phyloP scores from a whole-genome alignment of 805 yeast genomes.

The Saturnispora silvae region DNA sequence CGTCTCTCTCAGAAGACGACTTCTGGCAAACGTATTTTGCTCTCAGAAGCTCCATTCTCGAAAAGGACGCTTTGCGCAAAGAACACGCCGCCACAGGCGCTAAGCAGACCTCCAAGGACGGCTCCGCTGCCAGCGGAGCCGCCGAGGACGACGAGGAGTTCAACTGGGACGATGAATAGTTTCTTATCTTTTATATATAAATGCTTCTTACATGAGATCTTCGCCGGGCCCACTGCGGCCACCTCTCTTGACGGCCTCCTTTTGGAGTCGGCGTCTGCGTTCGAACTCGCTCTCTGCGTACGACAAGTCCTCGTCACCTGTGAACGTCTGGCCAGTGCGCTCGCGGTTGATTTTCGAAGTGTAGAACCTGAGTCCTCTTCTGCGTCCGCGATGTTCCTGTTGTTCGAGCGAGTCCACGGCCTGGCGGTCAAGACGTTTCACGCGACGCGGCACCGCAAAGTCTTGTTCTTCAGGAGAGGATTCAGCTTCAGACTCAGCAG shows the following conservation, averaged over 20 bases:
- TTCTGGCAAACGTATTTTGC: conserved; percentile 5
- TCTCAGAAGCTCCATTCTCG: conserved; percentile 2
- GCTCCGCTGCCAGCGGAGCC: background rate
- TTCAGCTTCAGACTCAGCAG: conserved; percentile 9
- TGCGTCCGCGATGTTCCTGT: conserved; percentile 75
- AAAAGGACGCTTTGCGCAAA: conserved; percentile 4
- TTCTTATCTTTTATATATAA: too few species aligned
- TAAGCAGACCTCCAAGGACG: background rate
- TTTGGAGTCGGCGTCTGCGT: conserved; percentile 76
- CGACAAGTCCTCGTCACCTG: conserved; percentile 88
- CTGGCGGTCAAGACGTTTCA: conserved; percentile 29
- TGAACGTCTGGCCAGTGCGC: conserved; percentile 45
- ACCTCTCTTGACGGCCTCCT: conserved; percentile 85
- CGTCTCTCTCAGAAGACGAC: background rate
- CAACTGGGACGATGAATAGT: conserved; percentile 8
- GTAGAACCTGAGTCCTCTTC: conserved; percentile 82
- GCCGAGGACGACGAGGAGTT: conserved; percentile 6
- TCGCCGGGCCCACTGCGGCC: conserved; percentile 32
- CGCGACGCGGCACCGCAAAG: conserved; percentile 28
- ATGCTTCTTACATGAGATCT: too few species aligned
- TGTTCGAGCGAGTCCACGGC: conserved; percentile 66
- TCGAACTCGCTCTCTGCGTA: conserved; percentile 84
- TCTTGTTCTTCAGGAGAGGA: conserved; percentile 6
- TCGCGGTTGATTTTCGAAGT: conserved; percentile 88
- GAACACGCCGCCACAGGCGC: too few species aligned